Percentiles rank a stretch among this genome's conserved stretches.
Conservation (phyloP, 2,329 filamentous ascomycete genomes). For the Nakataea oryzae region DNA sequence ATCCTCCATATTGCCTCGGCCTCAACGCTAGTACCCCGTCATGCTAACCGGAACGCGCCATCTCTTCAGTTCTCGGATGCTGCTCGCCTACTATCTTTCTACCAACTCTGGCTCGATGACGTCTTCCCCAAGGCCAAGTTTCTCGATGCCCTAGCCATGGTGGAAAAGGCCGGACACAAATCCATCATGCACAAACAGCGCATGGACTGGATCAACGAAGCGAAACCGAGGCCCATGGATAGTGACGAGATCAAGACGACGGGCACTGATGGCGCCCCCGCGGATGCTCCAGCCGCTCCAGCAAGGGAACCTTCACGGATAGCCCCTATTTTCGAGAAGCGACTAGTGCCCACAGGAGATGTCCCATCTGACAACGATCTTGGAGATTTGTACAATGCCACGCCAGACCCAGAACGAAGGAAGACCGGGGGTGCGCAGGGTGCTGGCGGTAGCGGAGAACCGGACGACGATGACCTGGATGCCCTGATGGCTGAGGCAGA, state of each 20-base stretch:
- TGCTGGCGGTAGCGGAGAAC: constrained; percentile 13
- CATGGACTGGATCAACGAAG: constrained; percentile 75
- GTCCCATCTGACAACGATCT: constrained; percentile 27
- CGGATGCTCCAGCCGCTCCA: constrained; percentile 12
- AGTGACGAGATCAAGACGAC: constrained; percentile 21
- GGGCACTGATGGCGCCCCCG: constrained; percentile 16
- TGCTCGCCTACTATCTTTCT: constrained; percentile 72
- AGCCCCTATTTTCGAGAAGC: constrained; percentile 26
- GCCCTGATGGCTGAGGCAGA: constrained; percentile 42
- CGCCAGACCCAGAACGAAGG: constrained; percentile 23
- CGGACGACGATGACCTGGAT: constrained; percentile 38
- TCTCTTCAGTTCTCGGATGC: constrained; percentile 66
- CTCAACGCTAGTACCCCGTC: not conserved
- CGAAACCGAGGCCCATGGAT: constrained; percentile 37
- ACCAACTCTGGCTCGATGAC: constrained; percentile 95
- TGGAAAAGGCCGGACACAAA: constrained; percentile 87
- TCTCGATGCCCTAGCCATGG: constrained; percentile 75
- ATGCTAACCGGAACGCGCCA: not conserved
- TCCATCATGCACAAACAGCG: constrained; percentile 66
- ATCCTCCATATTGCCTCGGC: not conserved
- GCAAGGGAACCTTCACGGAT: constrained; percentile 13
- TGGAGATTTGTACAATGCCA: constrained; percentile 42
- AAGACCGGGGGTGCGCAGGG: not conserved
- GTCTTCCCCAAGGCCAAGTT: constrained; percentile 93
- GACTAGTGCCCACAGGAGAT: constrained; percentile 10